These are phyloP conservation scores for Apiotrichum veenhuisii DNA, from an alignment of 1,284 basidiomycete species.

Conservation along the genomic window DNA sequence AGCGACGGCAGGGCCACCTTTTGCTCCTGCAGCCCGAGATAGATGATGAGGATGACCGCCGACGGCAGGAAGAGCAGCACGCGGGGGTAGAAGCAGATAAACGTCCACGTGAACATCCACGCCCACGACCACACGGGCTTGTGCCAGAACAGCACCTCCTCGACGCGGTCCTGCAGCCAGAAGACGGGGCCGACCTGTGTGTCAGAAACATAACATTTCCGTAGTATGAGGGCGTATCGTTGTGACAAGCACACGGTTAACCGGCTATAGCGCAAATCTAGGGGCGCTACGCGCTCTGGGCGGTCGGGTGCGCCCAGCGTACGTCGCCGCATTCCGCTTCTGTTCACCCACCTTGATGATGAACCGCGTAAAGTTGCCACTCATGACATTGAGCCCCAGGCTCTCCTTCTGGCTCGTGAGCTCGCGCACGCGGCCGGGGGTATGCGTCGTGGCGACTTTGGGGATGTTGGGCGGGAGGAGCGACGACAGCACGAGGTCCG, in stretches of 20 bases:
- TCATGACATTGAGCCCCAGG: slow-evolving; percentile 42
- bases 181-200: slow-evolving; percentile 47
- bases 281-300: no score
- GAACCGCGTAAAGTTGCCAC: slow-evolving; percentile 48
- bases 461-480: slow-evolving; percentile 43
- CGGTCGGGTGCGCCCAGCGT: no score
- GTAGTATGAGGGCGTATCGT: no score
- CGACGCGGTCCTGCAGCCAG: slow-evolving; percentile 48
- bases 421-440: slow-evolving; percentile 20
- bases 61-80: slow-evolving; percentile 43
- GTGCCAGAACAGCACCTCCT: slow-evolving; percentile 50
- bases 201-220: not conserved
- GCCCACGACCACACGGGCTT: slow-evolving; percentile 49
- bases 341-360: slow-evolving; percentile 38
- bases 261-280: no score
- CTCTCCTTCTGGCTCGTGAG: slow-evolving; percentile 43
- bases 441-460: slow-evolving; percentile 24
- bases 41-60: slow-evolving; percentile 35
- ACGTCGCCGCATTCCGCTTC: no score
- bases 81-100: slow-evolving; percentile 49
- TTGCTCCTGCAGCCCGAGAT: slow-evolving; percentile 41
- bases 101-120: slow-evolving; percentile 45
- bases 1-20: slow-evolving; percentile 34
- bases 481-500: slow-evolving; percentile 39
- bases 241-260: no score